Base-by-base conservation (phyloP, 2,329 filamentous ascomycete genomes). In the Sporothrix phasma region DNA sequence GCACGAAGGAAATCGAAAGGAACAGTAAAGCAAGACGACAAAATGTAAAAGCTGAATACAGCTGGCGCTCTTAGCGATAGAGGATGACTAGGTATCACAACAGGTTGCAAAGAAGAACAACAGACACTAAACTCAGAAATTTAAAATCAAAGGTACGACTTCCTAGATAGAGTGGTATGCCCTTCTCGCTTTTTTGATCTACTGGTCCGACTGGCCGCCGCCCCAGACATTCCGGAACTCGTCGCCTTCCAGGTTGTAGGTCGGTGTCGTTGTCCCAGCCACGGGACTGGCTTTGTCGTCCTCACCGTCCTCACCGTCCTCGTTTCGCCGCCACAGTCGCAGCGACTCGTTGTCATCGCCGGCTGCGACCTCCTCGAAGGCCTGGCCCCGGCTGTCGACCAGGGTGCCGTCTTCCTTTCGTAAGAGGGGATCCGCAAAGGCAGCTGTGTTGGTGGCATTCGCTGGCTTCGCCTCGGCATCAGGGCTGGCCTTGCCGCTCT, bases 191-290 rank as follows among this genome's bases (percentile, higher is more conserved):
- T 29, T 26, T 19, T 24, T 17, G 22, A 4, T 2, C 49, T 56
- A 56, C 31, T 56, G n/a, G 31, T 39, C 51, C 10, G 54, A 41
- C 29, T 58, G 37, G 8, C 64, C 60, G 8, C 56, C 60, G 45
- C 66, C 68, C 68, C 69, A 69, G 5, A 70, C 68, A 31, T 69
- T 68, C 8, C 65, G 63, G 37, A 68, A 67, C 43, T 68, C 68
- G 22, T 70, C 69, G 11, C 64, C 68, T 5, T 68, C 68, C 19
- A 68, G 54, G 31, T 67, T 67, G 58, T 69, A 70, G 4, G 61
- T 39, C 7, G 67, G 68, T 4, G 64, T 63, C 1, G 61, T 45
- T 15, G 51, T 43, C 15, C 46, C 49, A 4, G 15, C 37, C 34
- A 22, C 24, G 3, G 29, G 47, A 15, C 11, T 51, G 34, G 45